Evolutionary conservation across 306 rosid species (phyloP), one percentile per base, ranked within the genome.

Genomic region (Ziziphus jujuba): DNA sequence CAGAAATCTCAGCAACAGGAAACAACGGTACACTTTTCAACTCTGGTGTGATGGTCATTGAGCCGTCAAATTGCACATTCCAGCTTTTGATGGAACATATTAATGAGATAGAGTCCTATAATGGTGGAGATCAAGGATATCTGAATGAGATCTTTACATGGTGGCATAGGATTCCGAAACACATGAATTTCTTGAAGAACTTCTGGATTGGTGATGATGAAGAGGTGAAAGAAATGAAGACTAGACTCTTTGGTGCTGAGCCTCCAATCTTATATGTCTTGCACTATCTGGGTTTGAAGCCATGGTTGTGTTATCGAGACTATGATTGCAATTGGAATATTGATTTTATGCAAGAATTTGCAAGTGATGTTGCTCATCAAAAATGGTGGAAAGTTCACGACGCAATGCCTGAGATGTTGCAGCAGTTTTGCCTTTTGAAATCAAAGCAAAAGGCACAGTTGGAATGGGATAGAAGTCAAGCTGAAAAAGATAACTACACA

Each of bases 91-190:
- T 90, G 96, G 89, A 90, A 73, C 88, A 93, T 61, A 85, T 93
- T 2, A 66, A 88, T 45, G 96, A 90, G 81, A 81, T 93, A 33
- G 92, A 86, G 24, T 90, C 98, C 65, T 93, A 93, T 81, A 93
- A 93, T 47, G 98, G 98, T 50, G 98, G 98, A 25, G 98, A 93
- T 70, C 97, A 93, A 49, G 98, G 98, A 49, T 90, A 90, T 67
- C 40, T 93, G 61, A 93, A 90, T 56, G 98, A 93, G 68, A 81
- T 93, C 47, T 93, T 90, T 59, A 90, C 98, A 38, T 88, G 97
- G 97, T 90, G 98, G 98, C 98, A 93, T 47, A 86, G 98, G 69
- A 90, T 93, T 52, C 98, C 98, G 23, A 90, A 84, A 28, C 98
- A 88, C 84, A 85, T 90, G 97, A 92, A 92, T 79, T 89, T 92